Conservation (phyloP, 345 rosid genomes). For the Lepidium didymum region DNA sequence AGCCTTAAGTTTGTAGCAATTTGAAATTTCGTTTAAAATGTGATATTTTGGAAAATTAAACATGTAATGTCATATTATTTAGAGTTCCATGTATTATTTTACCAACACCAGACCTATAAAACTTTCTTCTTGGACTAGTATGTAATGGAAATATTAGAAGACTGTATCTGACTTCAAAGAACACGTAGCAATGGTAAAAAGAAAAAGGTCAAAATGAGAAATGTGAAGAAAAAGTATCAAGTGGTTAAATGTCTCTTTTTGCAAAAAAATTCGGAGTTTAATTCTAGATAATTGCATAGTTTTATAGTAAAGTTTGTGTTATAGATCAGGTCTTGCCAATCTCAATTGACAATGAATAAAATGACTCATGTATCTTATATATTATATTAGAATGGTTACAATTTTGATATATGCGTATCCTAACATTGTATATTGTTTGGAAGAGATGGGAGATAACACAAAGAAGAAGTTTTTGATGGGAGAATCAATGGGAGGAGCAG, state of each 20-base stretch:
- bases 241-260: too few relatives aligned
- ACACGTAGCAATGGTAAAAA: not conserved
- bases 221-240: too few relatives aligned
- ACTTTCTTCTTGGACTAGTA: not conserved
- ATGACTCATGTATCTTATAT: too few relatives aligned
- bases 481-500: conserved; percentile 95
- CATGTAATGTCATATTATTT: not conserved
- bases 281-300: too few relatives aligned
- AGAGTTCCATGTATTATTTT: not conserved
- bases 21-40: not conserved
- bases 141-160: not conserved
- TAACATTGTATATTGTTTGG: not conserved
- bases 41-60: not conserved
- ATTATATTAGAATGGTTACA: too few relatives aligned
- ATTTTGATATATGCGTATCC: too few relatives aligned
- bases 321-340: too few relatives aligned
- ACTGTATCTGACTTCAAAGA: not conserved
- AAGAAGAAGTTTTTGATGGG: conserved; percentile 67
- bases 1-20: not conserved
- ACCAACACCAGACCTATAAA: not conserved
- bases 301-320: too few relatives aligned
- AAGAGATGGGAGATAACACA: conserved; percentile 52
- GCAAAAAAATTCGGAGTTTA: too few relatives aligned
- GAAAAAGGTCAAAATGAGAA: not conserved
- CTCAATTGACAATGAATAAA: too few relatives aligned